Percentiles rank a stretch among this genome's conserved stretches.
These are phyloP conservation scores for Citrus inodora DNA, from an alignment of 345 rosid species.

Conservation along the genomic window DNA sequence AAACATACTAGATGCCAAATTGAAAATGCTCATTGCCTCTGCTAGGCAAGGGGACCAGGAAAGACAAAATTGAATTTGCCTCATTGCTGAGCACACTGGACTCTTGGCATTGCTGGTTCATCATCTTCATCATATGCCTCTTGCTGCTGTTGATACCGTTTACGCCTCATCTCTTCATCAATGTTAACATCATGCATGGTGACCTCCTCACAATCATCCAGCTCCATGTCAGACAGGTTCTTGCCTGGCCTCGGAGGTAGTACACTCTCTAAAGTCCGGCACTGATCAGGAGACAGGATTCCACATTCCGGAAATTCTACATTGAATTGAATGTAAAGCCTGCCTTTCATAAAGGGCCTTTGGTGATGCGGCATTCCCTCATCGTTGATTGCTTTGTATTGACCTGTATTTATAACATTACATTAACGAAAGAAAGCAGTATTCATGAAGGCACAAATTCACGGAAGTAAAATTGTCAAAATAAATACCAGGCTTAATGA, in stretches of 20 bases:
- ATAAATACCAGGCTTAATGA: slow-evolving; percentile 52
- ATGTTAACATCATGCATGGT: slow-evolving; percentile 63
- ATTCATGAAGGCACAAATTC: neutral
- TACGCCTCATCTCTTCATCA: slow-evolving; percentile 57
- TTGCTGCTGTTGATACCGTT: slow-evolving; percentile 47
- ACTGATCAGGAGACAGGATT: slow-evolving; percentile 38
- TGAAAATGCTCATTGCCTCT: neutral
- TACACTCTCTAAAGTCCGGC: slow-evolving; percentile 44
- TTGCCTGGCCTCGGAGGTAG: slow-evolving; percentile 40
- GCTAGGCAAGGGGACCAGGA: neutral
- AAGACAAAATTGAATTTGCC: neutral
- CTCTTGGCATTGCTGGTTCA: slow-evolving; percentile 39
- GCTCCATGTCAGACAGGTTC: slow-evolving; percentile 50
- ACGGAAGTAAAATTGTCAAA: neutral
- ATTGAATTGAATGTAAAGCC: slow-evolving; percentile 52
- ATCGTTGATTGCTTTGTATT: slow-evolving; percentile 46
- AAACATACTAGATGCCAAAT: neutral
- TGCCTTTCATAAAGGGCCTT: slow-evolving; percentile 70
- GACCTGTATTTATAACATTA: slow-evolving; percentile 26
- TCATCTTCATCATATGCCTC: slow-evolving; percentile 70
- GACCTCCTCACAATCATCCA: slow-evolving; percentile 72
- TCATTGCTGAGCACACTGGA: slow-evolving; percentile 76
- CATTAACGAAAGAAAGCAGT: neutral
- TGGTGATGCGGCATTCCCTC: slow-evolving; percentile 61
- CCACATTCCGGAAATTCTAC: slow-evolving; percentile 63